Percentiles rank a stretch among this genome's conserved stretches.
Evolutionary conservation across 2,329 filamentous ascomycete genomes (phyloP).

Genomic region (Chaetomium strumarium): DNA sequence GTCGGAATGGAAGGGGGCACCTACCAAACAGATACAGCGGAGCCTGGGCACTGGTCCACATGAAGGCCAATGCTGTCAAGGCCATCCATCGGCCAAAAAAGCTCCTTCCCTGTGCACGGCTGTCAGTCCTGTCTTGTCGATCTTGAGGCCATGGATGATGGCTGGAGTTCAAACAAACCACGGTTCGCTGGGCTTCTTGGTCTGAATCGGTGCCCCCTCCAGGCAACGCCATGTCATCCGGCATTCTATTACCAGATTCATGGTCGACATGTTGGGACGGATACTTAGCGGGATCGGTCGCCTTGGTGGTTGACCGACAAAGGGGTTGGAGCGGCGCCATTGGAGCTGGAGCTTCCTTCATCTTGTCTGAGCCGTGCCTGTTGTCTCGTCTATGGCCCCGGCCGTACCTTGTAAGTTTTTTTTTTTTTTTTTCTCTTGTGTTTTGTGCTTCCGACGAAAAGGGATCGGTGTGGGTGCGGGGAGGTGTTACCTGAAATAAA

Average conservation of each 20-base stretch:
- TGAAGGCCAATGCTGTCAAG: slow-evolving; percentile 26
- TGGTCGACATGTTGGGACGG: not conserved
- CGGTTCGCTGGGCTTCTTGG: not conserved
- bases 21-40: slow-evolving; percentile 28
- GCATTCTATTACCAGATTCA: not conserved
- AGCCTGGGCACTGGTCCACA: slow-evolving; percentile 28
- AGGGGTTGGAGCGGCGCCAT: not conserved
- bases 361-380: not conserved
- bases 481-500: not conserved
- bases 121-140: not conserved
- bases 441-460: not conserved
- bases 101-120: slow-evolving; percentile 6
- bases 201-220: not conserved
- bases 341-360: not conserved
- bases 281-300: not conserved
- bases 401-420: slow-evolving; percentile 2
- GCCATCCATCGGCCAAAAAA: slow-evolving; percentile 20
- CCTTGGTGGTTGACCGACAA: not conserved
- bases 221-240: not conserved
- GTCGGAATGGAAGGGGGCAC: not conserved
- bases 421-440: not conserved
- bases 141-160: no score
- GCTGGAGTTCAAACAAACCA: not conserved
- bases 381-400: not conserved
- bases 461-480: not conserved